These are phyloP conservation scores for Solanum pinnatisectum DNA, from an alignment of 257 asterid genomes.

Conservation along the genomic window DNA sequence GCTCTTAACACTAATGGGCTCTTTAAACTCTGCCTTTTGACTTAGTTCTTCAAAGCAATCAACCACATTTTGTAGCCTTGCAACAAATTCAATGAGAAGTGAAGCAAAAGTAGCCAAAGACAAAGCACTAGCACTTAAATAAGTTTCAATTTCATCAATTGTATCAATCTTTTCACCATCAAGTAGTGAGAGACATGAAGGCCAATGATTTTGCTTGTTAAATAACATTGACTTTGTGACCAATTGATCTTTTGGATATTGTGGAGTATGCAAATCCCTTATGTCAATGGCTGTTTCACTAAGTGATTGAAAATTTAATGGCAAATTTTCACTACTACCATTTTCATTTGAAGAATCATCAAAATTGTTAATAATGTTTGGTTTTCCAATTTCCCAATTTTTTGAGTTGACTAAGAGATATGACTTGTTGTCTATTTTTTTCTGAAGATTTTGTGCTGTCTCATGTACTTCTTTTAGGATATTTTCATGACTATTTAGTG, in stretches of 20 bases:
- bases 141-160: slow-evolving; percentile 16
- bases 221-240: neutral
- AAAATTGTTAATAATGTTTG: neutral
- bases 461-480: slow-evolving; percentile 38
- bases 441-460: slow-evolving; percentile 43
- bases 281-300: slow-evolving; percentile 16
- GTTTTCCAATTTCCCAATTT: slow-evolving; percentile 21
- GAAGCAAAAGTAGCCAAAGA: slow-evolving; percentile 44
- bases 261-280: neutral
- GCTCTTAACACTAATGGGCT: neutral
- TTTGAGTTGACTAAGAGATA: slow-evolving; percentile 23
- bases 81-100: slow-evolving; percentile 35
- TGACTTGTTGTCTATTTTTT: slow-evolving; percentile 27
- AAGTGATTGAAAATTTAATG: slow-evolving; percentile 8
- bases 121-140: slow-evolving; percentile 34
- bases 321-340: neutral
- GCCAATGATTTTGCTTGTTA: slow-evolving; percentile 23
- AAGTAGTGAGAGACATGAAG: slow-evolving; percentile 19
- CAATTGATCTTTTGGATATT: neutral
- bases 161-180: slow-evolving; percentile 10
- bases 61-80: slow-evolving; percentile 40
- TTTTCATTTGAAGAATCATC: neutral
- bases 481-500: neutral
- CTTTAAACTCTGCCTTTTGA: slow-evolving; percentile 26
- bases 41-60: slow-evolving; percentile 27